Evolutionary conservation across 2,329 filamentous ascomycete genomes (phyloP), one percentile per base, ranked within the genome.

Genomic region (Escovopsis sp.): DNA sequence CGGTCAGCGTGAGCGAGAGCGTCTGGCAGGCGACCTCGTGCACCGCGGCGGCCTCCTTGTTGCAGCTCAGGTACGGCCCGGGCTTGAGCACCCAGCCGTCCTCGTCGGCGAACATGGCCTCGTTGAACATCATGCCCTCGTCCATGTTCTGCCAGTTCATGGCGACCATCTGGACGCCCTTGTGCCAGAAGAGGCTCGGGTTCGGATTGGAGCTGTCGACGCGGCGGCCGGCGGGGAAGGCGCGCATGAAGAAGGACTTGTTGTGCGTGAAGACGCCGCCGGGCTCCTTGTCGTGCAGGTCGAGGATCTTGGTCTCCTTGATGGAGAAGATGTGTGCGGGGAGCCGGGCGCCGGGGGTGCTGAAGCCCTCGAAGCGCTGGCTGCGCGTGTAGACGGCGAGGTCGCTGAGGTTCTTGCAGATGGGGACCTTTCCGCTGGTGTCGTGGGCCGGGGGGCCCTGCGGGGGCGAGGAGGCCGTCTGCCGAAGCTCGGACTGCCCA

Each of bases 141-240:
- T 96, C 88, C 45, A 87, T 80, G 3, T 80, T 88, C 57, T 98
- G 90, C 88, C 90, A 96, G 55, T 98, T 98, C 55, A 96, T 70
- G 14, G 90, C 88, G 5, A 85, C 87, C 88, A 98, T 96, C 56
- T 98, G 90, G 15, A 94, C 87, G 19, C 90, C 90, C 35, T 83
- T 77, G 34, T 86, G 76, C 90, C 90, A 98, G 53, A 86, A 92
- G 30, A 76, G 76, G 43, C 86, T 77, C 1, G 90, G 90, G 48
- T 96, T 87, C 28, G 90, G 90, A 53, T 98, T 98, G n/a, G 82
- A 84, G 31, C 87, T 94, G 48, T 79, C 76, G 35, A 94, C 68
- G 26, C 87, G 76, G 41, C 72, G 69, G 3, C 74, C 79, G 17
- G 79, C 79, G 5, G 90, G 90, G 52, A 94, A 98, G 9, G 92